Conservation (phyloP, 768 basidiomycete species). For the Dioszegia aurantiaca region DNA sequence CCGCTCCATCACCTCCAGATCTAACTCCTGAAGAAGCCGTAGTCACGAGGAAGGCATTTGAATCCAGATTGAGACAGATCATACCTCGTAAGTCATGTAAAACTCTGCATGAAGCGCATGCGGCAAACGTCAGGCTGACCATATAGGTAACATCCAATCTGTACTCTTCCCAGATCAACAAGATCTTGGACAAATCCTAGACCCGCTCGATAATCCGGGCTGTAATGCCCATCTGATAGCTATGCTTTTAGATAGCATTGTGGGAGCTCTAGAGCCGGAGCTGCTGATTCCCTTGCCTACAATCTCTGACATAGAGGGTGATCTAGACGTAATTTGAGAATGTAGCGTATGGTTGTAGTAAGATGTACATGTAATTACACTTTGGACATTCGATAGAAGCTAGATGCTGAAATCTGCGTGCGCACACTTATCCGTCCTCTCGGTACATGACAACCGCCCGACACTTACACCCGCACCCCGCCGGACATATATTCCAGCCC, state of each 20-base stretch:
- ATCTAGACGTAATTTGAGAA: too few species aligned
- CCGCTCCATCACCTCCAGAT: slow-evolving; percentile 67
- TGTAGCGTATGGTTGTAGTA: neutral
- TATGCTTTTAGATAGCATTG: slow-evolving; percentile 68
- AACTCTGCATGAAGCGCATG: neutral
- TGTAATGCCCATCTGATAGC: slow-evolving; percentile 79
- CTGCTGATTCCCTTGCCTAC: slow-evolving; percentile 47
- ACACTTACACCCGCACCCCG: slow-evolving; percentile 45
- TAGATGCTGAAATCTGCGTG: too few species aligned
- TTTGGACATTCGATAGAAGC: neutral
- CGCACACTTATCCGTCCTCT: neutral
- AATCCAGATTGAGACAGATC: slow-evolving; percentile 53
- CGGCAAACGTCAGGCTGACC: neutral
- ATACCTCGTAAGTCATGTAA: slow-evolving; percentile 55
- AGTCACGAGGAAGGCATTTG: slow-evolving; percentile 57
- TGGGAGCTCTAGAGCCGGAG: slow-evolving; percentile 77
- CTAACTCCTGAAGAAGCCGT: slow-evolving; percentile 75
- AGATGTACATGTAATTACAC: neutral
- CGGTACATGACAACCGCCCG: slow-evolving; percentile 13
- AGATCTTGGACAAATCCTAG: slow-evolving; percentile 41
- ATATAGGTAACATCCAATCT: neutral
- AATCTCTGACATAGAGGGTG: too few species aligned
- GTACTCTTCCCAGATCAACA: slow-evolving; percentile 4
- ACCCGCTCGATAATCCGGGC: slow-evolving; percentile 50
- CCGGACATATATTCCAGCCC: slow-evolving; percentile 37